Conservation (phyloP, 352 stramenopile genomes). For the Globisporangium rhizosaccharum region DNA sequence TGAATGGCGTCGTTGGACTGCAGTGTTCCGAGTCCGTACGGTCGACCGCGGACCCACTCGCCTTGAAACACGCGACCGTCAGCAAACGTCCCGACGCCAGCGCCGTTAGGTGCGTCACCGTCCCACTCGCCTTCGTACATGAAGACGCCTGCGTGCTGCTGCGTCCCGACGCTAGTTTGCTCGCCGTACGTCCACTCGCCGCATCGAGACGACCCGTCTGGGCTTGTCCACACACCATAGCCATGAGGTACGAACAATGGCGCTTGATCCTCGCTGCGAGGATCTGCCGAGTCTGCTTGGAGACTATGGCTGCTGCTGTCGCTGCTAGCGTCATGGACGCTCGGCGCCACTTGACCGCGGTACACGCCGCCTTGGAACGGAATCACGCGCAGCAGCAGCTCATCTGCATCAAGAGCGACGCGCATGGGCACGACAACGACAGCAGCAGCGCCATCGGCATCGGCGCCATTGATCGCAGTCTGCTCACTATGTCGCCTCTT, state of each 20-base stretch:
- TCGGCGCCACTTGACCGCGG: constrained; percentile 5
- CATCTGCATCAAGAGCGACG: not conserved
- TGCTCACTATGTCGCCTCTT: not conserved
- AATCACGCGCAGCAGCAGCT: constrained; percentile 1
- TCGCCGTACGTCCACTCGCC: constrained; percentile 36
- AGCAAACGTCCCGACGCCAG: constrained; percentile 40
- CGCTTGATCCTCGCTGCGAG: not conserved
- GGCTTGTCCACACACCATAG: constrained; percentile 31
- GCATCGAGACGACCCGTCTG: constrained; percentile 21
- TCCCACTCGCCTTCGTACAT: constrained; percentile 45
- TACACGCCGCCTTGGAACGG: constrained; percentile 7
- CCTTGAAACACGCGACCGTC: constrained; percentile 39
- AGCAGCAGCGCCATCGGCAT: not conserved
- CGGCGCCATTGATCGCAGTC: no score
- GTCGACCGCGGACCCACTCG: constrained; percentile 24
- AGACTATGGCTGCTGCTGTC: not conserved
- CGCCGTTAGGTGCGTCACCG: constrained; percentile 13
- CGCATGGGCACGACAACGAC: constrained; percentile 1
- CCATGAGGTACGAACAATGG: constrained; percentile 22
- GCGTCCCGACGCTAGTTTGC: constrained; percentile 28
- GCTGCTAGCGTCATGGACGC: not conserved
- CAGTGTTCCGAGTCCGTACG: constrained; percentile 33
- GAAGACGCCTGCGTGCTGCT: constrained; percentile 26
- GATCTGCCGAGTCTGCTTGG: not conserved
- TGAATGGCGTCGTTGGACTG: constrained; percentile 8